Base-by-base conservation (phyloP, 805 yeast species). In the Candida berthetii region DNA sequence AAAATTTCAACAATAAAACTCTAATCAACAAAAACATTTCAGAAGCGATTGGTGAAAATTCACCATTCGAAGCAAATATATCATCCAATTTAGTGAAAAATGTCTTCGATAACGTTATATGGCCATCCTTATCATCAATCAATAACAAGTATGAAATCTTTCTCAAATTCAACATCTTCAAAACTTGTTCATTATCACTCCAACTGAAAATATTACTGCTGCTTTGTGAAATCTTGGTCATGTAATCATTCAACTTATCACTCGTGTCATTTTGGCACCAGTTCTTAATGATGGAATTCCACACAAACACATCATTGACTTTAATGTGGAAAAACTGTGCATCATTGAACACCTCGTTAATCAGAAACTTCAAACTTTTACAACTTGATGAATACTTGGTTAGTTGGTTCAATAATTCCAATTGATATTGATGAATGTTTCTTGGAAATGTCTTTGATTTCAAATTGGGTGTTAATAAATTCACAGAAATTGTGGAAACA, bases 281-380 rank as follows among this genome's bases (percentile, higher is more conserved):
- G 11, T 66, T 64, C 19, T 57, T 55, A 6, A 90, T 62, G 1
- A 86, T 68, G 0, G 63, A 52, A 42, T 66, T 65, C 91, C 96
- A 85, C 2, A 49, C 38, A 15, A 61, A 47, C 3, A 62, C 46
- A 38, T 61, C 60, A 37, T 47, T 39, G 6, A 50, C 45, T 4
- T 53, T 53, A 28, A 66, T 52, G 2, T 52, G 54, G 52, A 88
- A 80, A 49, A 87, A 79, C 17, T 65, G 64, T 10, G 69, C 44
- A 54, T 85, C 96, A 54, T 73, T 69, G 42, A 86, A 71, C 0
- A 78, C 60, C 38, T 91, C 98, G 34, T 65, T 66, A 1, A 89
- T 71, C 18, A 79, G 45, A 3, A 70, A 55, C 51, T 75, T 83
- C 95, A 96, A 85, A 2, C 62, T 67, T 53, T 72, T 82, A 44